Base-by-base conservation (phyloP, 768 basidiomycete genomes). In the Suillus variegatus region DNA sequence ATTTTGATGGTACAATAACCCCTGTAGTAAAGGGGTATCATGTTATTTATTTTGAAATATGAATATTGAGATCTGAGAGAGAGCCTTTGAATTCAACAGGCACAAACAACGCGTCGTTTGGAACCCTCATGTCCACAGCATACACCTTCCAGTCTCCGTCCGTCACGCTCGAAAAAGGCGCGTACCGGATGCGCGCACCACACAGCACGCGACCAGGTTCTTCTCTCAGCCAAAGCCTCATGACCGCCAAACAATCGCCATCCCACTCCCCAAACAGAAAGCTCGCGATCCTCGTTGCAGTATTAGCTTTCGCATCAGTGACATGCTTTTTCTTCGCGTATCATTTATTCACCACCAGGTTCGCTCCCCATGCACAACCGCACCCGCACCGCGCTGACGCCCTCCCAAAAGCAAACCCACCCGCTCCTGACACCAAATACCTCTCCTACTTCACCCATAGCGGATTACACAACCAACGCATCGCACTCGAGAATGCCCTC, bases 381-480 rank as follows among this genome's bases (percentile, higher is more conserved):
- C 25, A 28, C 51, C 67, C 44, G 36, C 68, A 22, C 20, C 36
- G 63, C 44, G 75, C 81, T 81, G 68, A 82, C 69, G 61, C 70
- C 35, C 63, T 68, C 49, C 56, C 69, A 56, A 69, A 75, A 75
- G 80, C 77, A 72, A 64, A 74, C 65, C 70, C 69, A 58, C 49
- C 55, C 36, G 55, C 63, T 25, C 58, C 56, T 2, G 73, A 88
- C 90, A 20, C 84, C 72, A 79, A 73, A 61, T 94, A 84, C 74
- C 76, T 95, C 22, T 82, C 91, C 22, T 94, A 92, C 74, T 81
- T 94, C 22, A 92, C 93, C 14, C 92, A 94, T 73, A 92, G 90
- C 67, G 91, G 92, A 4, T 90, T 92, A 68, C 91, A 94, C 76
- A 94, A 93, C 75, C 92, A 94, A 77, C 88, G 92, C 41, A 93